A percentile compares a stretch with the other conserved stretches of the same genome.
Evolutionary conservation across 306 rosid genomes (phyloP).

Genomic region (Albizia julibrissin): DNA sequence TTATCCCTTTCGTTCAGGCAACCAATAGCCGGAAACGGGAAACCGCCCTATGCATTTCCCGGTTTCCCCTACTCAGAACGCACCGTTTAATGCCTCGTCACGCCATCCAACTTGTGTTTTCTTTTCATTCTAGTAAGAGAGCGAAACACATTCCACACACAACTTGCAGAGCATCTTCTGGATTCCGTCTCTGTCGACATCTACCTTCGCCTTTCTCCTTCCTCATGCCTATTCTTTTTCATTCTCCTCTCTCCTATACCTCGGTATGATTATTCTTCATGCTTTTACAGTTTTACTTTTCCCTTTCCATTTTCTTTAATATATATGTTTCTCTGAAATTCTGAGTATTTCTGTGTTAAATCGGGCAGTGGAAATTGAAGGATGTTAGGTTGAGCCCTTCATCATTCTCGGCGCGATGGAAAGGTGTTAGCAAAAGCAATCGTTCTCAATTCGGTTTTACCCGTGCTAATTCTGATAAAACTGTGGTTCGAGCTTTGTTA

Average conservation of each 20-base stretch:
- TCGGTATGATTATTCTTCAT: conserved; percentile 13
- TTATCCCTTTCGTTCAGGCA: neutral
- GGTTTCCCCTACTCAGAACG: neutral
- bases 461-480: neutral
- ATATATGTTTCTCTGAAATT: neutral
- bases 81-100: neutral
- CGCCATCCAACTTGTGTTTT: neutral
- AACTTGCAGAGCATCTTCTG: neutral
- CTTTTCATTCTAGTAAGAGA: neutral
- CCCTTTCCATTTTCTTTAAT: neutral
- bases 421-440: conserved; percentile 15
- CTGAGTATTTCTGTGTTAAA: neutral
- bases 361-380: conserved; percentile 44
- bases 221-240: conserved; percentile 33
- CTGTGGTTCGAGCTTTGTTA: conserved; percentile 54
- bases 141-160: neutral
- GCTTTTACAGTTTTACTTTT: neutral
- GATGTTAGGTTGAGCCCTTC: conserved; percentile 31
- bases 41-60: too few relatives aligned
- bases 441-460: conserved; percentile 15
- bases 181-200: neutral
- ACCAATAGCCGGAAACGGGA: too few relatives aligned
- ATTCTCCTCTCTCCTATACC: conserved; percentile 28
- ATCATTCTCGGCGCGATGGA: neutral
- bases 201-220: neutral